Conservation (phyloP, 2,329 filamentous ascomycete species). For the Fusarium solani-melongenae region DNA sequence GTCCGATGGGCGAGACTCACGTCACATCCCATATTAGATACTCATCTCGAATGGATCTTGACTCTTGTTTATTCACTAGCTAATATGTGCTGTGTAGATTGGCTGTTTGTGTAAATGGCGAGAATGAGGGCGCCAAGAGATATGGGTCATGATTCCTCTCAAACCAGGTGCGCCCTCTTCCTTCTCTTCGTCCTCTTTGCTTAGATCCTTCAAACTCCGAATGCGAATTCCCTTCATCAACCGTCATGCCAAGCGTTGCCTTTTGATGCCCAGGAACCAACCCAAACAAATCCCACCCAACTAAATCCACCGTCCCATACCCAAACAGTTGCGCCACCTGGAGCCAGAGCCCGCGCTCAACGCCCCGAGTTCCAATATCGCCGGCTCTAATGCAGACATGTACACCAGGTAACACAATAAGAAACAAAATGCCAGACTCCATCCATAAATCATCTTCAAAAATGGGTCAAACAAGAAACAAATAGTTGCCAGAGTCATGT, state of each 20-base stretch:
- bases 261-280: conserved; percentile 32
- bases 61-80: conserved; percentile 27
- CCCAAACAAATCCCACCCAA: conserved; percentile 11
- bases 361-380: conserved; percentile 24
- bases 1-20: not conserved
- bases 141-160: conserved; percentile 11
- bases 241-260: conserved; percentile 39
- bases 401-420: conserved; percentile 29
- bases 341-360: conserved; percentile 36
- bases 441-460: conserved; percentile 4
- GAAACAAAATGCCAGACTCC: conserved; percentile 24
- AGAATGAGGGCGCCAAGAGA: conserved; percentile 8
- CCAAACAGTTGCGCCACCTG: conserved; percentile 31
- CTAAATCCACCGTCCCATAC: conserved; percentile 15
- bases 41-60: not conserved
- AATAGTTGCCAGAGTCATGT: not conserved
- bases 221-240: conserved; percentile 38
- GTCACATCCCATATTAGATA: not conserved
- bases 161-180: conserved; percentile 14
- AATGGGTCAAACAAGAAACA: not conserved
- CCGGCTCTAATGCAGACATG: conserved; percentile 36
- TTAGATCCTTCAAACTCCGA: conserved; percentile 36
- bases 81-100: conserved; percentile 26
- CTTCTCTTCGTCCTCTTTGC: conserved; percentile 8
- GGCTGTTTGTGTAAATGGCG: not conserved